phyloP scores from a whole-genome alignment of 805 yeast species.

The Sugiyamaella lignohabitans region DNA sequence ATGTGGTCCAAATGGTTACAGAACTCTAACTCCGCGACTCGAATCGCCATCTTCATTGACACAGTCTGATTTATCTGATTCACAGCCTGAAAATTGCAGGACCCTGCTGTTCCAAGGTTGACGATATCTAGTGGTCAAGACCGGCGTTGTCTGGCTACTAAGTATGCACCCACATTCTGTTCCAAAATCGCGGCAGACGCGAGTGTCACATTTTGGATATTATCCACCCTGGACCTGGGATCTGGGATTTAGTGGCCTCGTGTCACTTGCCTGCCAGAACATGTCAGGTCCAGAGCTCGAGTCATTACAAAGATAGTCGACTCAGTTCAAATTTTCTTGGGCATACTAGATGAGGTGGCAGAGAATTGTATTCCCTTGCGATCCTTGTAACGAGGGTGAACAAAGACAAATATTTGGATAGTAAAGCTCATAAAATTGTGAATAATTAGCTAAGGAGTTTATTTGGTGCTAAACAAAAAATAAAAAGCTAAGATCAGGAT shows the following conservation, averaged over 20 bases:
- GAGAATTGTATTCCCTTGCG: conserved; percentile 17
- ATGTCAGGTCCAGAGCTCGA: conserved; percentile 16
- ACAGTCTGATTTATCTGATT: conserved; percentile 28
- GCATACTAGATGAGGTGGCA: conserved; percentile 24
- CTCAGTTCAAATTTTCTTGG: conserved; percentile 31
- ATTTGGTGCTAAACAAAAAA: too few species aligned
- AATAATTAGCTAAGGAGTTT: too few species aligned
- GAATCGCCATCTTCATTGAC: conserved; percentile 36
- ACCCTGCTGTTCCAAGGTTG: conserved; percentile 38
- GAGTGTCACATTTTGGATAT: conserved; percentile 28
- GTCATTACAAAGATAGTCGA: conserved; percentile 31
- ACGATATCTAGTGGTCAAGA: conserved; percentile 32
- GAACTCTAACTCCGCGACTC: conserved; percentile 37
- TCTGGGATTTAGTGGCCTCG: conserved; percentile 24
- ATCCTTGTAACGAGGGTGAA: too few species aligned
- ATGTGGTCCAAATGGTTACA: conserved; percentile 37
- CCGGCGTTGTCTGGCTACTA: conserved; percentile 31
- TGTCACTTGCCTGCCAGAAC: conserved; percentile 24
- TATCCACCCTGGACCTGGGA: conserved; percentile 29
- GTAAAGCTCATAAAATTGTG: too few species aligned
- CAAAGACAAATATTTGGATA: too few species aligned
- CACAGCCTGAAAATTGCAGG: conserved; percentile 21
- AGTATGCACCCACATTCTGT: conserved; percentile 36
- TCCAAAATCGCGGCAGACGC: conserved; percentile 24
- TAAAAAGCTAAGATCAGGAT: too few species aligned